Evolutionary conservation across 2,329 filamentous ascomycete species (phyloP).

Genomic region (Akanthomyces uredinophilus): DNA sequence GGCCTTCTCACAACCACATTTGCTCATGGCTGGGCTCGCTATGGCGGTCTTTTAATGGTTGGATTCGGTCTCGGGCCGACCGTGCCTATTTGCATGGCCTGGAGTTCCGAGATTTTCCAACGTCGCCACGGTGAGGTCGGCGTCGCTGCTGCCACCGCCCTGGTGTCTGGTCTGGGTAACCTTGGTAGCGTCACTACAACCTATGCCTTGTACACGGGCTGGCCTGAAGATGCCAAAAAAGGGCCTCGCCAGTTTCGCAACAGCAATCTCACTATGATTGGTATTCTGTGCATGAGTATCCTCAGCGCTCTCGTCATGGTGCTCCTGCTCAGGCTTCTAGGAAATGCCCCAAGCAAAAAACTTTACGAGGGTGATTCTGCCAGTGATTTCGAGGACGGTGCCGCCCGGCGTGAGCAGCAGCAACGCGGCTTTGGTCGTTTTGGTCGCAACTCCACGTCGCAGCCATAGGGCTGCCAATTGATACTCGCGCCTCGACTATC

Average conservation of each 20-base stretch:
- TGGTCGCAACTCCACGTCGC: conserved; percentile 28
- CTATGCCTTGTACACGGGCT: conserved; percentile 83
- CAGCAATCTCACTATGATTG: conserved; percentile 85
- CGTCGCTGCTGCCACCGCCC: conserved; percentile 76
- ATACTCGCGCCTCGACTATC: conserved; percentile 14
- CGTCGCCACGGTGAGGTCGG: conserved; percentile 84
- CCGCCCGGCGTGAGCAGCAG: conserved; percentile 51
- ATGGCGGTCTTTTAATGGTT: conserved; percentile 83
- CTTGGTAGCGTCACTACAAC: conserved; percentile 81
- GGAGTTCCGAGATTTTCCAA: conserved; percentile 89
- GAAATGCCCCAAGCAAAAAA: conserved; percentile 47
- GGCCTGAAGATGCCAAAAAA: conserved; percentile 67
- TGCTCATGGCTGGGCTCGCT: conserved; percentile 75
- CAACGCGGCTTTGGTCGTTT: conserved; percentile 53
- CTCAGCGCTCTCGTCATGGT: conserved; percentile 66
- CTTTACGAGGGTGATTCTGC: conserved; percentile 34
- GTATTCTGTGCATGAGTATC: conserved; percentile 75
- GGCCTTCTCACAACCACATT: conserved; percentile 78
- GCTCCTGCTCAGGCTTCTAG: conserved; percentile 54
- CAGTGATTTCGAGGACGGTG: conserved; percentile 52
- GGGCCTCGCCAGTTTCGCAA: conserved; percentile 69
- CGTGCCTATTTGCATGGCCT: conserved; percentile 89
- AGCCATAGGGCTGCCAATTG: conserved; percentile 17
- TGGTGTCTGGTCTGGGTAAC: conserved; percentile 84
- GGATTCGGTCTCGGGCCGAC: conserved; percentile 88